phyloP scores from a whole-genome alignment of 2,329 filamentous ascomycete genomes.

The Sclerotiophoma versabilis region DNA sequence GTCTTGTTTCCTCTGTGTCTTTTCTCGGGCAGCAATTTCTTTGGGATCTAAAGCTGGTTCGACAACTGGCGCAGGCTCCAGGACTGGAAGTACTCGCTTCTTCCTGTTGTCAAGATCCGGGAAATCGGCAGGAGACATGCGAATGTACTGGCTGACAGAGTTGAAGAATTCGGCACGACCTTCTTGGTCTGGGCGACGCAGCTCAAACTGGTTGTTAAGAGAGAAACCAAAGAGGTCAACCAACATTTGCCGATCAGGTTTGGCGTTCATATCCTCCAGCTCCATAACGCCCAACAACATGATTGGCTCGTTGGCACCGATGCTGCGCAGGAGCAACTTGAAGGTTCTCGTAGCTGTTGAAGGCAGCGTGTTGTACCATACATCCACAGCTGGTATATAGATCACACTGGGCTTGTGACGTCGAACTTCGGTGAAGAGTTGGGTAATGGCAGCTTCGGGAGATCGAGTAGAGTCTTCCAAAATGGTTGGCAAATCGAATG shows the following conservation, averaged over 20 bases:
- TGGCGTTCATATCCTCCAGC: conserved; percentile 63
- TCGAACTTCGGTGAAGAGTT: conserved; percentile 89
- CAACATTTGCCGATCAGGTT: conserved; percentile 68
- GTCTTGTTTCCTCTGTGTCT: conserved; percentile 81
- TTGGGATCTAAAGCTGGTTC: conserved; percentile 59
- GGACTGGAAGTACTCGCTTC: conserved; percentile 78
- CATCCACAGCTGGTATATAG: conserved; percentile 87
- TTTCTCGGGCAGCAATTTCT: conserved; percentile 80
- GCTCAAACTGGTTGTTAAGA: conserved; percentile 74
- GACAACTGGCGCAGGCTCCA: conserved; percentile 73
- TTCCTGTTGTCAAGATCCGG: conserved; percentile 87
- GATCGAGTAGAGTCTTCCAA: conserved; percentile 82
- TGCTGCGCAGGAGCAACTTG: conserved; percentile 77
- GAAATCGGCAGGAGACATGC: conserved; percentile 81
- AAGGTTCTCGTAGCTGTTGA: conserved; percentile 79
- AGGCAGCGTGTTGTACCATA: conserved; percentile 79
- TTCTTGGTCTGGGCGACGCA: conserved; percentile 71
- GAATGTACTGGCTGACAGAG: conserved; percentile 76
- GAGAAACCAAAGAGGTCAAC: conserved; percentile 87
- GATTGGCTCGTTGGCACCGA: conserved; percentile 90
- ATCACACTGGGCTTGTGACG: conserved; percentile 96
- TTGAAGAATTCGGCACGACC: conserved; percentile 81
- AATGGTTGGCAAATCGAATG: conserved; percentile 88
- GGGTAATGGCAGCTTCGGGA: conserved; percentile 86
- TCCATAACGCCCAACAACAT: conserved; percentile 88